phyloP scores from a whole-genome alignment of 1,139 yeast species.

The Debaryomycetaceae sp. region DNA sequence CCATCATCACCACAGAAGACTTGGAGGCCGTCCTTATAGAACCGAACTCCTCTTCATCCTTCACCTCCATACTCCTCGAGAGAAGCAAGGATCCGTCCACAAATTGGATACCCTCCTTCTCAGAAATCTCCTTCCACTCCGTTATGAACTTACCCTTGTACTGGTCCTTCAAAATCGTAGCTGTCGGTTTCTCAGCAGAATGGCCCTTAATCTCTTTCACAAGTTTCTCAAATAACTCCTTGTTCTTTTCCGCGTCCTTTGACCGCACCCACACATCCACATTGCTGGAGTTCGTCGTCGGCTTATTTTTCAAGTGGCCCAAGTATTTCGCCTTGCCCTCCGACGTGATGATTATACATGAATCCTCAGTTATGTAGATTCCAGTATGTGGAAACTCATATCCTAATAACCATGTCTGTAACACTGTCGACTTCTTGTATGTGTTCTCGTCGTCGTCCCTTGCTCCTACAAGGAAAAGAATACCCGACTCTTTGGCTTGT shows the following conservation, averaged over 20 bases:
- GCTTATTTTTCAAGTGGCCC: slow-evolving; percentile 44
- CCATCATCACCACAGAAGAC: slow-evolving; percentile 79
- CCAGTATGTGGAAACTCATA: slow-evolving; percentile 94
- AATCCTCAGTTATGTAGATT: slow-evolving; percentile 59
- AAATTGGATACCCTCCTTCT: slow-evolving; percentile 36
- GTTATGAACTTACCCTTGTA: slow-evolving; percentile 79
- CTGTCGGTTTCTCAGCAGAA: slow-evolving; percentile 45
- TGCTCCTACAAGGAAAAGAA: slow-evolving; percentile 76
- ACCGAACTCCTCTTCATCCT: slow-evolving; percentile 76
- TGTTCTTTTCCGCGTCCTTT: slow-evolving; percentile 77
- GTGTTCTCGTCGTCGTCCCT: slow-evolving; percentile 78
- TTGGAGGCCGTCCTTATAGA: slow-evolving; percentile 69
- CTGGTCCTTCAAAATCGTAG: slow-evolving; percentile 66
- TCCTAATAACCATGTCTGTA: slow-evolving; percentile 91
- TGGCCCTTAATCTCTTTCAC: slow-evolving; percentile 43
- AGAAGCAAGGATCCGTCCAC: slow-evolving; percentile 58
- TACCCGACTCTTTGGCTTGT: slow-evolving; percentile 45
- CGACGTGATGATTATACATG: slow-evolving; percentile 69
- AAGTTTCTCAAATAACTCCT: slow-evolving; percentile 60
- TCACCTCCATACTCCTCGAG: slow-evolving; percentile 60
- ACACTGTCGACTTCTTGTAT: slow-evolving; percentile 81
- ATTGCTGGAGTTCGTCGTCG: slow-evolving; percentile 37
- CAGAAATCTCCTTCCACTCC: slow-evolving; percentile 71
- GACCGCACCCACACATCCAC: slow-evolving; percentile 75
- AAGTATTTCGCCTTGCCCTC: slow-evolving; percentile 86